phyloP scores from a whole-genome alignment of 2,329 filamentous ascomycete genomes.

The Dactylonectria estremocensis region DNA sequence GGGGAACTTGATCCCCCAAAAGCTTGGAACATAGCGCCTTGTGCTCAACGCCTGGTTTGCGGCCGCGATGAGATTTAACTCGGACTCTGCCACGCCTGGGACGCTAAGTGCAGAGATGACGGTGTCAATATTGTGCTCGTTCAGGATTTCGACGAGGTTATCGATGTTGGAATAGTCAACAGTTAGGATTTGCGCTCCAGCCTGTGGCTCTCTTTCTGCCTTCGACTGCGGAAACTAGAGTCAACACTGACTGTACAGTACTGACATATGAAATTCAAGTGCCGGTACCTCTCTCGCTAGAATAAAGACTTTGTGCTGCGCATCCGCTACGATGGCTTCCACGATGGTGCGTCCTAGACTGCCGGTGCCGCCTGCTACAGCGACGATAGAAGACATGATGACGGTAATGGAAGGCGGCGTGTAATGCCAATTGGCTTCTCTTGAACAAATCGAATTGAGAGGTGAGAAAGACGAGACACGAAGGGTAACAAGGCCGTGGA shows the following conservation, averaged over 20 bases:
- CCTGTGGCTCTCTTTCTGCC: not conserved
- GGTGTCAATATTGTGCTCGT: slow-evolving; percentile 6
- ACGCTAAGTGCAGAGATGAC: slow-evolving; percentile 11
- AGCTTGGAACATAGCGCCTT: slow-evolving; percentile 6
- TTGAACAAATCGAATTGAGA: no score
- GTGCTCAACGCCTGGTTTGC: slow-evolving; percentile 2
- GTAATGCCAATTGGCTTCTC: no score
- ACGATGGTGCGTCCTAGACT: slow-evolving; percentile 10
- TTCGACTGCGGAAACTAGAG: not conserved
- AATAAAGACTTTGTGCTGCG: slow-evolving; percentile 14
- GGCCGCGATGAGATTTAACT: slow-evolving; percentile 10
- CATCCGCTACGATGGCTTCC: not conserved
- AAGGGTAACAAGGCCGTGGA: no score
- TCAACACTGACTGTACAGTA: not conserved
- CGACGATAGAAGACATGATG: not conserved
- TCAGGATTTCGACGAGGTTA: not conserved
- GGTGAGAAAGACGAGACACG: no score
- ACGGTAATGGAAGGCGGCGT: no score
- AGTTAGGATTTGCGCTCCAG: no score
- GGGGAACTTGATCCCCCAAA: not conserved
- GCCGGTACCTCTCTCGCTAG: slow-evolving; percentile 1
- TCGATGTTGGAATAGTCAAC: slow-evolving; percentile 1
- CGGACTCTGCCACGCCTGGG: not conserved
- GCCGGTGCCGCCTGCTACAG: not conserved
- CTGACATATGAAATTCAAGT: not conserved